A percentile compares a stretch with the other conserved stretches of the same genome.
These are phyloP conservation scores for Perilla frutescens DNA, from an alignment of 257 asterid genomes.

Conservation along the genomic window DNA sequence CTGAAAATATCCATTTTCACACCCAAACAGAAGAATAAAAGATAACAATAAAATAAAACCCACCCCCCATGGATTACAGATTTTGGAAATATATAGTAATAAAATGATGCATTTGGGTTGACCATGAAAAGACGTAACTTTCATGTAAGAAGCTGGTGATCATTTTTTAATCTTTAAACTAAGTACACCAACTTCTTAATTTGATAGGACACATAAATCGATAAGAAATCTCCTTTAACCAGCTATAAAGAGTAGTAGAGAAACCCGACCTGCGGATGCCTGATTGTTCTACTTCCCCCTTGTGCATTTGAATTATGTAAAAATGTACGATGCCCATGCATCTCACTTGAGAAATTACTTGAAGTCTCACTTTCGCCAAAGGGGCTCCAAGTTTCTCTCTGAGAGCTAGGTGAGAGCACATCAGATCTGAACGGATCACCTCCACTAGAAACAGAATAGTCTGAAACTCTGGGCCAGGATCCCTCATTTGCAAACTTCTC, in stretches of 20 bases:
- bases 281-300: slow-evolving; percentile 31
- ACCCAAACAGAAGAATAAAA: background rate
- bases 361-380: slow-evolving; percentile 61
- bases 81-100: background rate
- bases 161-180: background rate
- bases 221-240: background rate
- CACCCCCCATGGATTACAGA: background rate
- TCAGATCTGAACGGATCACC: slow-evolving; percentile 63
- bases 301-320: slow-evolving; percentile 27
- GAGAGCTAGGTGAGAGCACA: slow-evolving; percentile 56
- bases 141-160: background rate
- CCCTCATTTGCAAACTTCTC: slow-evolving; percentile 64
- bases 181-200: background rate
- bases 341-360: slow-evolving; percentile 51
- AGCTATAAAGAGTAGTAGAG: slow-evolving; percentile 1
- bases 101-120: background rate
- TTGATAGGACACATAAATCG: slow-evolving; percentile 4
- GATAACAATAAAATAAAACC: no score
- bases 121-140: slow-evolving; percentile 4
- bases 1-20: background rate
- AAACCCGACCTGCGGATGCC: slow-evolving; percentile 33
- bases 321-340: slow-evolving; percentile 36
- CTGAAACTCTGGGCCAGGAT: slow-evolving; percentile 60
- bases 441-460: slow-evolving; percentile 60
- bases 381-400: slow-evolving; percentile 69